phyloP scores from a whole-genome alignment of 805 yeast species.

The Wickerhamomyces subpelliculosus region DNA sequence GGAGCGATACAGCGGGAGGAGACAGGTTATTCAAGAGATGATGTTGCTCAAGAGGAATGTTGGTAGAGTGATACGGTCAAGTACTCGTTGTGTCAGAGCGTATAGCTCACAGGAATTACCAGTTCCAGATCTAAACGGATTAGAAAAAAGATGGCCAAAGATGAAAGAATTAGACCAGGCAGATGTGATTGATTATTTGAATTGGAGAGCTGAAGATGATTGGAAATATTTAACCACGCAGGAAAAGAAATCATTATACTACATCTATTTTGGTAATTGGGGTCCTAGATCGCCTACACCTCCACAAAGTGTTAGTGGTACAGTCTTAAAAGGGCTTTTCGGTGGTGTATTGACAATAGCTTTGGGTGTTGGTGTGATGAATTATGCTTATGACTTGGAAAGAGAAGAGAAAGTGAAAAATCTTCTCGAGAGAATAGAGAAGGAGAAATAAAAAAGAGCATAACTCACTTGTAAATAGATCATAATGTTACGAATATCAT shows the following conservation, averaged over 20 bases:
- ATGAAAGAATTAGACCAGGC: constrained; percentile 26
- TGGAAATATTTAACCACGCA: constrained; percentile 24
- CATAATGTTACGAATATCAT: too few relatives aligned
- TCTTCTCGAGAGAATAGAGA: constrained; percentile 3
- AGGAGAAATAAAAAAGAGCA: constrained; percentile 1
- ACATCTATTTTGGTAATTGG: constrained; percentile 30
- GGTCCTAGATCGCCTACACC: constrained; percentile 25
- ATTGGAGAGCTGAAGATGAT: constrained; percentile 23
- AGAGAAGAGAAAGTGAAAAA: constrained; percentile 7
- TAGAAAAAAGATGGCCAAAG: constrained; percentile 25
- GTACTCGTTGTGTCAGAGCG: neutral
- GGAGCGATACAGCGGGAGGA: too few relatives aligned
- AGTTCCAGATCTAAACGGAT: constrained; percentile 24
- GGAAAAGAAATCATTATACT: constrained; percentile 27
- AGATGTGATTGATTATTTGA: constrained; percentile 29
- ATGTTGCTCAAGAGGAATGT: neutral
- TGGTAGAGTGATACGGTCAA: neutral
- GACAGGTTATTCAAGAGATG: too few relatives aligned
- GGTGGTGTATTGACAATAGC: constrained; percentile 13
- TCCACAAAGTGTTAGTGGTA: constrained; percentile 6
- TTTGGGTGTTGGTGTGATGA: constrained; percentile 12
- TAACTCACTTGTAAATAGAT: too few relatives aligned
- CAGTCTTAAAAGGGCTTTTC: constrained; percentile 11
- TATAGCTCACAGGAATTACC: too few relatives aligned
- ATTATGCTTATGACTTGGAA: constrained; percentile 16